These are phyloP conservation scores for Suillus fuscotomentosus DNA, from an alignment of 768 basidiomycete species.

Conservation along the genomic window DNA sequence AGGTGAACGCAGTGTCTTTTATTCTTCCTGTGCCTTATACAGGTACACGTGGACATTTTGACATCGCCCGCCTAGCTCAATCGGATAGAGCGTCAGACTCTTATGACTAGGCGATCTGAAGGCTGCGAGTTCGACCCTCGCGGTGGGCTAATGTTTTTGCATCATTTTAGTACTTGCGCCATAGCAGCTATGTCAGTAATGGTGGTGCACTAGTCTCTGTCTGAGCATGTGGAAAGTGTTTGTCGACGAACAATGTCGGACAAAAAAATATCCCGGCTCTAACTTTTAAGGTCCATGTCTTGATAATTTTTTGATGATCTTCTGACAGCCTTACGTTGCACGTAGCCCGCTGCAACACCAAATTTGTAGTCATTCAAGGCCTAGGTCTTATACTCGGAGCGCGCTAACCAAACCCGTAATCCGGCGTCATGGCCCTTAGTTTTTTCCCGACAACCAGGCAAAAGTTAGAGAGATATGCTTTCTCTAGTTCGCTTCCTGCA, in stretches of 20 bases:
- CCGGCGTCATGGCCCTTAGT: no score
- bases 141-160: conserved; percentile 49
- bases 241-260: neutral
- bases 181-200: neutral
- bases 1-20: no score
- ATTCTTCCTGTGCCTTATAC: neutral
- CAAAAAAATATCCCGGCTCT: no score
- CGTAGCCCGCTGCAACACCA: no score
- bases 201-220: neutral
- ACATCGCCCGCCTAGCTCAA: conserved; percentile 61
- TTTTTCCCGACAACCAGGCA: neutral
- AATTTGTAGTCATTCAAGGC: no score
- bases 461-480: conserved; percentile 11
- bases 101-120: conserved; percentile 53
- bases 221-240: neutral
- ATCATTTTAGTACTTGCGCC: neutral
- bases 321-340: no score
- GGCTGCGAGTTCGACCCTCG: conserved; percentile 66
- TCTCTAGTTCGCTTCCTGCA: conserved; percentile 23
- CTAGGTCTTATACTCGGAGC: no score
- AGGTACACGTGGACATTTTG: accelerated
- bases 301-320: no score
- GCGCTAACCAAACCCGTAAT: no score
- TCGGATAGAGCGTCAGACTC: conserved; percentile 69
- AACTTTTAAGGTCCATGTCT: no score